These are phyloP conservation scores for Boletus smithii DNA, from an alignment of 1,284 basidiomycete genomes.

Conservation along the genomic window DNA sequence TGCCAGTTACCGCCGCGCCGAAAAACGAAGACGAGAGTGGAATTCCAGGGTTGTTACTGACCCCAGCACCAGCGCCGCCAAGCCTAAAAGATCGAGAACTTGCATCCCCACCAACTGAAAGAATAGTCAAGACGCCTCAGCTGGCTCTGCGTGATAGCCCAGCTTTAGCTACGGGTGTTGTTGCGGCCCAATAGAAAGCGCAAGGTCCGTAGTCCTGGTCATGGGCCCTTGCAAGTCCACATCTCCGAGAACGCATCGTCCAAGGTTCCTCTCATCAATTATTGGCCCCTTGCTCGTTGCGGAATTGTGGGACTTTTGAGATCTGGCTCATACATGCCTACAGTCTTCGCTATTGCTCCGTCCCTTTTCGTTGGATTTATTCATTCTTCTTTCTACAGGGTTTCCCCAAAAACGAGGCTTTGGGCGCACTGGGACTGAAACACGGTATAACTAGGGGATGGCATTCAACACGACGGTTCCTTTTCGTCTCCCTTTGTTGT, in stretches of 20 bases:
- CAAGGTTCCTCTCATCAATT: neutral
- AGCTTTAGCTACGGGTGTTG: conserved; percentile 49
- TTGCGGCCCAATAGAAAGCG: conserved; percentile 47
- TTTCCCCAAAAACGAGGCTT: conserved; percentile 22
- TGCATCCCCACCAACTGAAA: conserved; percentile 40
- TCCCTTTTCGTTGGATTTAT: conserved; percentile 41
- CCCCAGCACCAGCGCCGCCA: conserved; percentile 26
- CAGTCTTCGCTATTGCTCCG: conserved; percentile 20
- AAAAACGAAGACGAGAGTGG: conserved; percentile 40
- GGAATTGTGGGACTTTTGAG: conserved; percentile 4
- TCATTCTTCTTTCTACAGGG: conserved; percentile 48
- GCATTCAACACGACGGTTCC: neutral
- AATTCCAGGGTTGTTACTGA: conserved; percentile 37
- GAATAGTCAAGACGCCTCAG: conserved; percentile 58
- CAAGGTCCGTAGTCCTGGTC: neutral
- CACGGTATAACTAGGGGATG: conserved; percentile 13
- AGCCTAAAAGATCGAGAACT: conserved; percentile 40
- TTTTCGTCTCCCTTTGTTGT: conserved; percentile 2
- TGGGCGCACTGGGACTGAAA: conserved; percentile 13
- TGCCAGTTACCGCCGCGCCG: conserved; percentile 31
- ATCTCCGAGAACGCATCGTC: neutral
- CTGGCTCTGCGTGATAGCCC: conserved; percentile 64
- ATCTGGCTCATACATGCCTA: conserved; percentile 11
- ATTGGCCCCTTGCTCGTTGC: neutral
- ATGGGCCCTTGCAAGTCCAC: conserved; percentile 6